phyloP scores from a whole-genome alignment of 345 rosid species.

The Syzygium grande region DNA sequence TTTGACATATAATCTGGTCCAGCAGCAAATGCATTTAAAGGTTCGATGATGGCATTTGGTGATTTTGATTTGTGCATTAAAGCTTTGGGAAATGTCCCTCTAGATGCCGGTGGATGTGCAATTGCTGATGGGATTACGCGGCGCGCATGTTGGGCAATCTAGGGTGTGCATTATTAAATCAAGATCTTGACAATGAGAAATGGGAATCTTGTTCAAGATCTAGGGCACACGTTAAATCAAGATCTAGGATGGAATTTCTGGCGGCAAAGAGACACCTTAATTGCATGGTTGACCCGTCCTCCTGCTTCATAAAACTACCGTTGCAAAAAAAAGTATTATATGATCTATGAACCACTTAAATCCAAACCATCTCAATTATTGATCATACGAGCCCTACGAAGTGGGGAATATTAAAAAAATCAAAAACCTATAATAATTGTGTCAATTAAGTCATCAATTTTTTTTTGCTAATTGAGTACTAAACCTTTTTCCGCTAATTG shows the following conservation, averaged over 20 bases:
- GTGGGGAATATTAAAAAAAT: too few relatives aligned
- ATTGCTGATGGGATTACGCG: not conserved
- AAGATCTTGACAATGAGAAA: not conserved
- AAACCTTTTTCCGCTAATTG: fast-evolving
- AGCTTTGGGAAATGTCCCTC: not conserved
- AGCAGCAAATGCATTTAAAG: not conserved
- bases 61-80: not conserved
- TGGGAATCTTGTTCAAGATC: not conserved
- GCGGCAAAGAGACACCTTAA: not conserved
- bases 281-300: not conserved
- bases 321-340: not conserved
- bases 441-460: too few relatives aligned
- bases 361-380: not conserved
- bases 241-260: not conserved
- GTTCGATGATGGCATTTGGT: not conserved
- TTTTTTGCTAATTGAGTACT: too few relatives aligned
- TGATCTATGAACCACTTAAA: not conserved
- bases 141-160: not conserved
- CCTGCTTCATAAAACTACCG: not conserved
- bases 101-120: not conserved
- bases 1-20: not conserved
- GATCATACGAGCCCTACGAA: not conserved
- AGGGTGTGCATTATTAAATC: not conserved
- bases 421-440: too few relatives aligned
- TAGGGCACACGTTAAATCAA: not conserved